A percentile compares a stretch with the other conserved stretches of the same genome.
Conservation (phyloP, 139 green algal species). For the Micractinium conductrix region DNA sequence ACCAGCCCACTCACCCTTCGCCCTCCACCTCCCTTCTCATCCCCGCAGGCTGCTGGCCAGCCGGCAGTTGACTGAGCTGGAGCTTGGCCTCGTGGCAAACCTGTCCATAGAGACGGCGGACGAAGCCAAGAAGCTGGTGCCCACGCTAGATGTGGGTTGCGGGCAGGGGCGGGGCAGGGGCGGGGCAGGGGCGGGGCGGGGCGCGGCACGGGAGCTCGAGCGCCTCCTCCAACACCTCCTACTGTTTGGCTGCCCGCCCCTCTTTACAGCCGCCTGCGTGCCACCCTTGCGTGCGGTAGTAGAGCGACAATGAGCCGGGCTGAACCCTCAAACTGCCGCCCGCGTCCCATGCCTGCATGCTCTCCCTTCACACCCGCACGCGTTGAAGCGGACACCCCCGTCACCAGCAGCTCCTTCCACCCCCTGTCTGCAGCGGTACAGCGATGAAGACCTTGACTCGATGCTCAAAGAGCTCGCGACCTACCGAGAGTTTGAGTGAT, state of each 20-base stretch:
- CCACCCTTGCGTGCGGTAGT: too few species aligned
- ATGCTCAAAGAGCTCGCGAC: slow-evolving; percentile 42
- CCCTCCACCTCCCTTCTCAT: neutral
- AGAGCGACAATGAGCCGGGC: too few species aligned
- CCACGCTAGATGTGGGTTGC: slow-evolving; percentile 42
- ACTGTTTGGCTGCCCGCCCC: too few species aligned
- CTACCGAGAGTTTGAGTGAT: slow-evolving; percentile 49
- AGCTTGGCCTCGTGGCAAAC: slow-evolving; percentile 51
- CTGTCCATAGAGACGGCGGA: slow-evolving; percentile 43
- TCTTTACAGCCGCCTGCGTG: too few species aligned
- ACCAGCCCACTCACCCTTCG: too few species aligned
- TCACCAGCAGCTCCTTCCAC: neutral
- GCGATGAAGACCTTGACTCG: slow-evolving; percentile 35
- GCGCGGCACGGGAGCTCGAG: too few species aligned
- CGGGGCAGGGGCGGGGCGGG: too few species aligned
- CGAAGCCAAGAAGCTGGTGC: slow-evolving; percentile 49
- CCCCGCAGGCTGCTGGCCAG: slow-evolving; percentile 32
- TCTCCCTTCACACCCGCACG: neutral
- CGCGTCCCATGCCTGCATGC: neutral
- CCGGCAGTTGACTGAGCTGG: slow-evolving; percentile 44
- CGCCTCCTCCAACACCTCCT: too few species aligned
- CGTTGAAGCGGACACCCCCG: neutral
- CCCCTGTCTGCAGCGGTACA: slow-evolving; percentile 9
- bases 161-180: too few species aligned
- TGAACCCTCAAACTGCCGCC: too few species aligned